Evolutionary conservation across 2,329 filamentous ascomycete genomes (phyloP), one percentile per base, ranked within the genome.

Genomic region (Chaetomium strumarium): DNA sequence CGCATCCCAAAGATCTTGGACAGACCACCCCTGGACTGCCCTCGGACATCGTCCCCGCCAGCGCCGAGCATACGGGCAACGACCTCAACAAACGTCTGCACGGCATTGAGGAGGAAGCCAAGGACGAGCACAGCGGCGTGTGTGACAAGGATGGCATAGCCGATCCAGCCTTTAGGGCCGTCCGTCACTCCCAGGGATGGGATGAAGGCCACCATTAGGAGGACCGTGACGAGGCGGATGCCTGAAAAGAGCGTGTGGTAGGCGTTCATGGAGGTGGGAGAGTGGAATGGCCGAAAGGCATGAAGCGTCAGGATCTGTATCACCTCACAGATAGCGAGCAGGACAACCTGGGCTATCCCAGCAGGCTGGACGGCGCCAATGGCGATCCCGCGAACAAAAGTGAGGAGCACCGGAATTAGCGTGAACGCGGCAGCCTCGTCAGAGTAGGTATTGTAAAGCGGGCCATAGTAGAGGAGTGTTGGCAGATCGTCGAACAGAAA

Each of bases 401-500:
- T 95, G 54, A 97, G 75, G 33, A 95, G 74, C 14, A 96, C 83
- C 1, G 92, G 91, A 17, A 96, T 84, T 39, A 96, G 77, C 7
- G 92, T 90, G 68, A 95, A 99, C 0, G 89, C 84, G 8, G 92
- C 89, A 0, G 90, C 90, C 66, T 92, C 88, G 67, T 99, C 93
- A 20, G 88, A 93, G 68, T 95, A 97, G 0, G 93, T 99, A 70
- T 99, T 99, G 70, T 99, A 99, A 8, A 99, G 75, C 5, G 93
- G 90, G 0, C 93, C 93, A 62, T 96, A 97, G 1, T 90, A 78
- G 2, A 99, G 76, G 9, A 97, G 84, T 0, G 90, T 96, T 7
- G 90, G 84, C 45, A 99, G 76, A 64, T 97, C 90, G 69, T 99
- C 93, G 67, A 96, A 99, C 10, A 99, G 77, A 60, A 90, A 86